Evolutionary conservation across 2,329 filamentous ascomycete genomes (phyloP).

Genomic region (Myrmaecium sp.): DNA sequence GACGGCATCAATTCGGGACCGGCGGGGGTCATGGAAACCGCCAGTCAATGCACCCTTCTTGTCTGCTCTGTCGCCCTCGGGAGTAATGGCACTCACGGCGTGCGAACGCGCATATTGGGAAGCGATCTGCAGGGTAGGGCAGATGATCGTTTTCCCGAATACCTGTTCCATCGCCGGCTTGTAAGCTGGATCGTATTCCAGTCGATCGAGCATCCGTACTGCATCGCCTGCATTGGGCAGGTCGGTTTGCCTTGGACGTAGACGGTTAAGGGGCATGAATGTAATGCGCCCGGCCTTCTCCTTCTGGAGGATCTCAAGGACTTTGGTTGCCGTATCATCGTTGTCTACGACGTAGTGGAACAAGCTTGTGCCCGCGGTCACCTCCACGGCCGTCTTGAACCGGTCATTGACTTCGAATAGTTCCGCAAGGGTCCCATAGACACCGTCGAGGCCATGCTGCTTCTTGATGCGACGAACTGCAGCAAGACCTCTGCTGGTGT

Average conservation of each 20-base stretch:
- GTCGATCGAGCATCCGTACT: conserved; percentile 69
- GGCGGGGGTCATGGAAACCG: conserved; percentile 75
- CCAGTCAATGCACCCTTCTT: conserved; percentile 91
- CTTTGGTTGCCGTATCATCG: conserved; percentile 66
- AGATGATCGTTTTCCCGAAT: conserved; percentile 89
- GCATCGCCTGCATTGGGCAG: conserved; percentile 78
- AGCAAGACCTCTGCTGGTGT: conserved; percentile 73
- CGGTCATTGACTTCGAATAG: conserved; percentile 73
- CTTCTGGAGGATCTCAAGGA: conserved; percentile 64
- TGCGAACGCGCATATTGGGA: conserved; percentile 86
- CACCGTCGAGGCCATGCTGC: conserved; percentile 63
- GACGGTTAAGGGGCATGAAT: conserved; percentile 79
- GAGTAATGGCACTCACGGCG: conserved; percentile 80
- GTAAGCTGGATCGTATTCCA: conserved; percentile 59
- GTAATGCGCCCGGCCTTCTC: conserved; percentile 75
- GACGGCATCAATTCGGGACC: conserved; percentile 75
- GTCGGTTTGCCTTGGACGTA: conserved; percentile 54
- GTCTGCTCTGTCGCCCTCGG: conserved; percentile 86
- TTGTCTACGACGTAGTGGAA: conserved; percentile 96
- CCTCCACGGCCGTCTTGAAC: conserved; percentile 80
- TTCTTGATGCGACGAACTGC: conserved; percentile 69
- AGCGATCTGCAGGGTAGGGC: conserved; percentile 73
- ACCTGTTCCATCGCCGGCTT: conserved; percentile 85
- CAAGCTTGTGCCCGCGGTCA: conserved; percentile 77
- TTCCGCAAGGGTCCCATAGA: conserved; percentile 85